These are phyloP conservation scores for Excoecaria agallocha DNA, from an alignment of 345 rosid species.

Conservation along the genomic window DNA sequence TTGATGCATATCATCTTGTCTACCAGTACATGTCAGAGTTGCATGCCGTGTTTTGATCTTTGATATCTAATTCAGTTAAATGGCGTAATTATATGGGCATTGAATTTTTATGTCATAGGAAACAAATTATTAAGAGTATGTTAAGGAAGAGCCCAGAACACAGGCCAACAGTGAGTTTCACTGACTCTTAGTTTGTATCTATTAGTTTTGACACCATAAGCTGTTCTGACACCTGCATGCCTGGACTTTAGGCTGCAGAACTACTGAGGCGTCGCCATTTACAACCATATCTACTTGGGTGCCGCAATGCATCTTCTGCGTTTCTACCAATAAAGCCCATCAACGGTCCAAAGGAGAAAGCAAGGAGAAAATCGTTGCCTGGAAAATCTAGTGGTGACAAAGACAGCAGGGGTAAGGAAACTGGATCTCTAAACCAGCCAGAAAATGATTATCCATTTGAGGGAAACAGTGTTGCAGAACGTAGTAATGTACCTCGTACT, in stretches of 20 bases:
- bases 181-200: slow-evolving; percentile 14
- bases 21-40: background rate
- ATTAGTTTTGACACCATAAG: slow-evolving; percentile 4
- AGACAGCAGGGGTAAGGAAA: slow-evolving; percentile 39
- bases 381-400: slow-evolving; percentile 40
- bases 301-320: slow-evolving; percentile 60
- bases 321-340: slow-evolving; percentile 74
- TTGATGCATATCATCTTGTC: background rate
- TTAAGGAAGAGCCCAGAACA: slow-evolving; percentile 80
- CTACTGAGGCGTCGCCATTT: slow-evolving; percentile 83
- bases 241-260: slow-evolving; percentile 71
- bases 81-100: slow-evolving; percentile 4
- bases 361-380: slow-evolving; percentile 54
- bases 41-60: background rate
- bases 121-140: slow-evolving; percentile 89
- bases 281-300: slow-evolving; percentile 68
- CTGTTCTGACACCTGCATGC: slow-evolving; percentile 17
- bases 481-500: slow-evolving; percentile 32
- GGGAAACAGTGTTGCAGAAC: slow-evolving; percentile 34
- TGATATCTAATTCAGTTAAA: background rate
- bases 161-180: slow-evolving; percentile 68
- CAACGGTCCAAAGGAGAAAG: slow-evolving; percentile 55
- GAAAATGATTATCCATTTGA: slow-evolving; percentile 36
- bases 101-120: slow-evolving; percentile 49
- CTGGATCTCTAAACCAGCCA: slow-evolving; percentile 33